Percentiles rank a stretch among this genome's conserved stretches.
These are phyloP conservation scores for Akanthomyces uredinophilus DNA, from an alignment of 2,329 filamentous ascomycete genomes.

Conservation along the genomic window DNA sequence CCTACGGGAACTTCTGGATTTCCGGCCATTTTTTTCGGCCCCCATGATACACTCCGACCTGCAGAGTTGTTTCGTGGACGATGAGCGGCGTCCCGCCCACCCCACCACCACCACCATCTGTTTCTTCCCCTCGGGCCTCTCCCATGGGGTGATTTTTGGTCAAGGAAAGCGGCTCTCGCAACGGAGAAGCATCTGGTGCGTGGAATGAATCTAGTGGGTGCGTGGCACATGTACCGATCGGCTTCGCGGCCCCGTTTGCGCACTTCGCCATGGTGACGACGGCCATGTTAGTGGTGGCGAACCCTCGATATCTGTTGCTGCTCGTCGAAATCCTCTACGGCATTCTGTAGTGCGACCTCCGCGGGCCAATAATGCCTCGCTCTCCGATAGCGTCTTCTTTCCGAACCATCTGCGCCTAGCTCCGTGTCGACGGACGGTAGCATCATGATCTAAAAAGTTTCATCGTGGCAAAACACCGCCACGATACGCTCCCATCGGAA, in stretches of 20 bases:
- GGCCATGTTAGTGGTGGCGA: too few species aligned
- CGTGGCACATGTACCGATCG: too few species aligned
- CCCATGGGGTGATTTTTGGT: not conserved
- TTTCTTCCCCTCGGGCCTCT: not conserved
- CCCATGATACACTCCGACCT: not conserved
- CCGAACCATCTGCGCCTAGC: not conserved
- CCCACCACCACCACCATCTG: not conserved
- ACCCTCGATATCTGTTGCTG: too few species aligned
- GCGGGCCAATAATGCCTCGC: not conserved
- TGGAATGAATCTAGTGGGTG: too few species aligned
- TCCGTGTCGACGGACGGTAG: not conserved
- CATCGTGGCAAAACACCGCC: not conserved
- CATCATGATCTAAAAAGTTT: not conserved
- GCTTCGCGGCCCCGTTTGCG: too few species aligned
- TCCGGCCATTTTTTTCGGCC: not conserved
- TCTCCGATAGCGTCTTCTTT: not conserved
- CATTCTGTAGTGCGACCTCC: not conserved
- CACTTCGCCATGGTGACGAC: too few species aligned
- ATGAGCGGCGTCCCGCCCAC: not conserved
- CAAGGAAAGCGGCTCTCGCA: not conserved
- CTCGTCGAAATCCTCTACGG: not conserved
- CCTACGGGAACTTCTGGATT: not conserved
- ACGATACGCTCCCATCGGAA: not conserved
- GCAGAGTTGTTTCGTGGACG: not conserved
- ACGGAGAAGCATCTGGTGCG: not conserved